phyloP scores from a whole-genome alignment of 306 rosid species.

The Cicer pinnatifidum region DNA sequence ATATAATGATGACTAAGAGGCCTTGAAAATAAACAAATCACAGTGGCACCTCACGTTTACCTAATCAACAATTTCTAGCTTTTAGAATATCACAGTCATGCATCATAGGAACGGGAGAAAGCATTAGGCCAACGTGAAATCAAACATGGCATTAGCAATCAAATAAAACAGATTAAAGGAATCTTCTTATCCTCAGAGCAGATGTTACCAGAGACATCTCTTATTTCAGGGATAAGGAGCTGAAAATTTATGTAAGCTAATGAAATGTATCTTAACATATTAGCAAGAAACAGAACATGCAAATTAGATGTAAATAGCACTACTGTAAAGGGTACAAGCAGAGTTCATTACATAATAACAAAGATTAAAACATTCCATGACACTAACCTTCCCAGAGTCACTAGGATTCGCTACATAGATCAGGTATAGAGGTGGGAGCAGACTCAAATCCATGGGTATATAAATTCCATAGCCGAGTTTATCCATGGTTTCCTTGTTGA shows the following conservation, averaged over 20 bases:
- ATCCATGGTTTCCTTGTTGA: slow-evolving; percentile 79
- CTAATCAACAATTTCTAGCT: too few species aligned
- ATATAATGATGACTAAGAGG: too few species aligned
- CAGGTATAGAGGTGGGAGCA: slow-evolving; percentile 82
- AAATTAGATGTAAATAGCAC: not conserved
- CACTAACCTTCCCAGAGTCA: slow-evolving; percentile 92
- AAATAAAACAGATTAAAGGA: slow-evolving; percentile 7
- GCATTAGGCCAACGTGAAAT: too few species aligned
- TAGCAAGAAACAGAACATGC: not conserved
- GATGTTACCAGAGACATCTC: not conserved
- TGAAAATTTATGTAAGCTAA: not conserved
- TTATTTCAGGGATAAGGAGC: slow-evolving; percentile 12
- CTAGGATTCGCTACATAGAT: slow-evolving; percentile 89
- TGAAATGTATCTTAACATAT: not conserved
- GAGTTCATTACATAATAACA: not conserved
- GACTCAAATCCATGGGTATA: slow-evolving; percentile 73
- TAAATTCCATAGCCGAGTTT: slow-evolving; percentile 73
- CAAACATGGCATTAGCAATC: not conserved
- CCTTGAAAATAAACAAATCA: too few species aligned
- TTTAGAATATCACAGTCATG: too few species aligned
- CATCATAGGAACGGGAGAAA: too few species aligned
- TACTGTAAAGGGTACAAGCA: not conserved
- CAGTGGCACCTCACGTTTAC: too few species aligned
- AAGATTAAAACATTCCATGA: slow-evolving; percentile 15
- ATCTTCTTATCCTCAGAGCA: not conserved